phyloP scores from a whole-genome alignment of 495 filamentous ascomycete genomes.

The Talaromyces liani region DNA sequence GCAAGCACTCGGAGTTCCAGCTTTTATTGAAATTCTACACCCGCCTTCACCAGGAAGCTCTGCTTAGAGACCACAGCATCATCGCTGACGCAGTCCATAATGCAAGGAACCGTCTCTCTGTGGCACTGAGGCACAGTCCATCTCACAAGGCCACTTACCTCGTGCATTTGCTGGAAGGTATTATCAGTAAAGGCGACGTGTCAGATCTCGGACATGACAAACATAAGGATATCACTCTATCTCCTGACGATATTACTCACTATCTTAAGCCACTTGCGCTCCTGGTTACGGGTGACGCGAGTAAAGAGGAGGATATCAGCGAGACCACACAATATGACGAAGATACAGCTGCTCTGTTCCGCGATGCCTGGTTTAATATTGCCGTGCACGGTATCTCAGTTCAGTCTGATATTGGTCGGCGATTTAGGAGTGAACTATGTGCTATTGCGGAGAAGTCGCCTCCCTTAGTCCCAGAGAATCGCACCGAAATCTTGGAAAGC shows the following conservation, averaged over 20 bases:
- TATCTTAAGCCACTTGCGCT: constrained; percentile 75
- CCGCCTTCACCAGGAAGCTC: constrained; percentile 61
- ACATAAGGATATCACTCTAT: constrained; percentile 67
- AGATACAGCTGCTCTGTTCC: constrained; percentile 59
- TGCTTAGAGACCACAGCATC: constrained; percentile 53
- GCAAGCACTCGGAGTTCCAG: constrained; percentile 69
- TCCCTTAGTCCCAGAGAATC: constrained; percentile 74
- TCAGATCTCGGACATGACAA: constrained; percentile 50
- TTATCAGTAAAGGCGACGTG: constrained; percentile 81
- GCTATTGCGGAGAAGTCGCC: constrained; percentile 79
- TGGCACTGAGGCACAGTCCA: constrained; percentile 56
- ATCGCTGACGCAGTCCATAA: constrained; percentile 31
- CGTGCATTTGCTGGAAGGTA: constrained; percentile 74
- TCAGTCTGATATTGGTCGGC: constrained; percentile 57
- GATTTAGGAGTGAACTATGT: constrained; percentile 63
- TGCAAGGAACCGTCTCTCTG: constrained; percentile 72
- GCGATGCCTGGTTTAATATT: constrained; percentile 97
- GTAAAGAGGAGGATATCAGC: constrained; percentile 22
- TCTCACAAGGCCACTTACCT: constrained; percentile 71
- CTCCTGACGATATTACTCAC: constrained; percentile 75
- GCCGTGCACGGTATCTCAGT: constrained; percentile 85
- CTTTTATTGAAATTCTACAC: constrained; percentile 77
- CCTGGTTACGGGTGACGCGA: constrained; percentile 54
- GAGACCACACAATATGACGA: constrained; percentile 44
- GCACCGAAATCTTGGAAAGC: constrained; percentile 82